Evolutionary conservation across 805 yeast species (phyloP).

Genomic region (Aciculoconidium aculeatum): DNA sequence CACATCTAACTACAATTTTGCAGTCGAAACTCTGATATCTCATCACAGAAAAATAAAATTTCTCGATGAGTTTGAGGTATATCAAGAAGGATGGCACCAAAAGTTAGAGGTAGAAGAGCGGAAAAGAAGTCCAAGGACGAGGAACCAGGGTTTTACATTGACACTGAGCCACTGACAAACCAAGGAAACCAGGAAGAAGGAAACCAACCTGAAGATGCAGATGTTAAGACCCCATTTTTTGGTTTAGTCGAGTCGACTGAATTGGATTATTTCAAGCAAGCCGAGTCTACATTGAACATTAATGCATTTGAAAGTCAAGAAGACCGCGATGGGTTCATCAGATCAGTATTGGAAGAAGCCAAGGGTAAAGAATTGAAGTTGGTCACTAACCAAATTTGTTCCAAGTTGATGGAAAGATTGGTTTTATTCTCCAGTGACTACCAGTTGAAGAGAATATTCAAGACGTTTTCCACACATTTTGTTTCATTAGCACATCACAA

Average conservation of each 20-base stretch:
- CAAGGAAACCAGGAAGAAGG: constrained; percentile 6
- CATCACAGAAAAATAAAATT: too few relatives aligned
- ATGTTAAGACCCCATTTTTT: constrained; percentile 49
- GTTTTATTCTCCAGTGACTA: constrained; percentile 58
- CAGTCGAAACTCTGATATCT: too few relatives aligned
- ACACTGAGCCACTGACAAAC: constrained; percentile 10
- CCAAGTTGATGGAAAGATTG: constrained; percentile 84
- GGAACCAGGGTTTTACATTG: constrained; percentile 7
- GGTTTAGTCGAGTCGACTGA: constrained; percentile 84
- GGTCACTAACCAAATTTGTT: constrained; percentile 91
- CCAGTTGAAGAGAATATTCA: constrained; percentile 62
- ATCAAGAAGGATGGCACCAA: too few relatives aligned
- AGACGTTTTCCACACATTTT: constrained; percentile 67
- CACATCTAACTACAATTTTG: too few relatives aligned
- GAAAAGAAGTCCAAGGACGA: constrained; percentile 25
- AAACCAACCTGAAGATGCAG: constrained; percentile 10
- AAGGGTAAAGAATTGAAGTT: constrained; percentile 85
- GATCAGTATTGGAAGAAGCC: constrained; percentile 78
- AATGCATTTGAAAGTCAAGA: constrained; percentile 72
- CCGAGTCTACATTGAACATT: constrained; percentile 79
- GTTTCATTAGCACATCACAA: constrained; percentile 77
- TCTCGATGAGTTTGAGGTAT: too few relatives aligned
- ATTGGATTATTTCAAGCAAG: constrained; percentile 86
- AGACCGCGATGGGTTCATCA: constrained; percentile 66
- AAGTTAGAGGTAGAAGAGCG: constrained; percentile 40